Evolutionary conservation across 495 filamentous ascomycete species (phyloP).

Genomic region (Entonaema liquescens): DNA sequence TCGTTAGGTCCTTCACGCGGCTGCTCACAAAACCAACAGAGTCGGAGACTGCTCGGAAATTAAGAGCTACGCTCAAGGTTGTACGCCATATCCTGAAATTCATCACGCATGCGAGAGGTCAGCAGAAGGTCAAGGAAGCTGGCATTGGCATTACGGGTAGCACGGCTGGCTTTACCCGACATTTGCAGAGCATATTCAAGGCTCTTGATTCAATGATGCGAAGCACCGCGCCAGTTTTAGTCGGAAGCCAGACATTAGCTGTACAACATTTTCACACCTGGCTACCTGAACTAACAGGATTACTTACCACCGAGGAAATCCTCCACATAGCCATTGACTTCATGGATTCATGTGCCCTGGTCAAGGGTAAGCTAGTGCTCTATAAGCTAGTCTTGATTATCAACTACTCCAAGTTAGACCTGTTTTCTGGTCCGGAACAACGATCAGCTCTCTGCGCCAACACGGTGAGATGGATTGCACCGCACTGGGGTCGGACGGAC

Average conservation of each 20-base stretch:
- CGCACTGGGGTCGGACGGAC: slow-evolving; percentile 85
- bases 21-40: slow-evolving; percentile 82
- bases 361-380: slow-evolving; percentile 92
- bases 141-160: slow-evolving; percentile 86
- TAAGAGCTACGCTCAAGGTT: slow-evolving; percentile 95
- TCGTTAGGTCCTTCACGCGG: slow-evolving; percentile 85
- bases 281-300: slow-evolving; percentile 84
- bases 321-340: slow-evolving; percentile 91
- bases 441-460: slow-evolving; percentile 76
- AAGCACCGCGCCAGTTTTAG: slow-evolving; percentile 80
- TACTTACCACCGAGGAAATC: slow-evolving; percentile 84
- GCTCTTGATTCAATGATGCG: slow-evolving; percentile 88
- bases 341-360: slow-evolving; percentile 86
- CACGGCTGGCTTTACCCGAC: slow-evolving; percentile 78
- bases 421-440: slow-evolving; percentile 81
- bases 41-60: slow-evolving; percentile 78
- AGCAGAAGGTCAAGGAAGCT: slow-evolving; percentile 88
- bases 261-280: slow-evolving; percentile 98
- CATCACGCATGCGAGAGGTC: slow-evolving; percentile 86
- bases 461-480: slow-evolving; percentile 89
- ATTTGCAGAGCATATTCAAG: slow-evolving; percentile 88
- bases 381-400: slow-evolving; percentile 94
- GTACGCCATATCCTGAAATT: slow-evolving; percentile 92
- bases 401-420: slow-evolving; percentile 79
- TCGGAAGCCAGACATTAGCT: slow-evolving; percentile 93